A percentile compares a stretch with the other conserved stretches of the same genome.
phyloP scores from a whole-genome alignment of 208 protist species.

The Leishmania braziliensis region DNA sequence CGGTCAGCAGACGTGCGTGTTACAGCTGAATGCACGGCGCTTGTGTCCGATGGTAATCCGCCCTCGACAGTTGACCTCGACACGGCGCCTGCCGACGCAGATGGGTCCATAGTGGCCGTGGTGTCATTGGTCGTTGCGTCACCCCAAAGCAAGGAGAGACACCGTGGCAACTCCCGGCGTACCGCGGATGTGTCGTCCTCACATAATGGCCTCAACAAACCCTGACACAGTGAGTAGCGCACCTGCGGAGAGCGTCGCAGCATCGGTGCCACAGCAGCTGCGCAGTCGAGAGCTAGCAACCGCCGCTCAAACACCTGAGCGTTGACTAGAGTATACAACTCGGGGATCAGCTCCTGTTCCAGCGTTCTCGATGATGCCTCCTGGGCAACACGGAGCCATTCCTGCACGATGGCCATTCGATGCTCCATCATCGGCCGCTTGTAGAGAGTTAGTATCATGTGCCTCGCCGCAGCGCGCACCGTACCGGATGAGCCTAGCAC shows the following conservation, averaged over 20 bases:
- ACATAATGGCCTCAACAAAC: conserved; percentile 60
- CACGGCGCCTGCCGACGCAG: not conserved
- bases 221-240: conserved; percentile 57
- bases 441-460: conserved; percentile 62
- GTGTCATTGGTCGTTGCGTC: conserved; percentile 3
- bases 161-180: conserved; percentile 55
- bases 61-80: not conserved
- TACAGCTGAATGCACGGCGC: not conserved
- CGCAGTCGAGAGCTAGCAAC: conserved; percentile 64
- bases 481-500: conserved; percentile 35
- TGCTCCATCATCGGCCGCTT: conserved; percentile 50
- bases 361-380: conserved; percentile 36
- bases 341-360: conserved; percentile 64
- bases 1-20: not conserved
- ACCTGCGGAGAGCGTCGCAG: conserved; percentile 33
- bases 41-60: not conserved
- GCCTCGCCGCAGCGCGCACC: conserved; percentile 38
- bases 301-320: conserved; percentile 46
- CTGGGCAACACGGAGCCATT: conserved; percentile 54
- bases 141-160: conserved; percentile 54
- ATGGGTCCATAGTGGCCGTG: not conserved
- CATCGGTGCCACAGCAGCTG: conserved; percentile 38
- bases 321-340: conserved; percentile 72
- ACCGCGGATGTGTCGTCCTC: conserved; percentile 65
- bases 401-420: conserved; percentile 41